phyloP scores from a whole-genome alignment of 176 grass and related monocot species.

The Musa itinerans region DNA sequence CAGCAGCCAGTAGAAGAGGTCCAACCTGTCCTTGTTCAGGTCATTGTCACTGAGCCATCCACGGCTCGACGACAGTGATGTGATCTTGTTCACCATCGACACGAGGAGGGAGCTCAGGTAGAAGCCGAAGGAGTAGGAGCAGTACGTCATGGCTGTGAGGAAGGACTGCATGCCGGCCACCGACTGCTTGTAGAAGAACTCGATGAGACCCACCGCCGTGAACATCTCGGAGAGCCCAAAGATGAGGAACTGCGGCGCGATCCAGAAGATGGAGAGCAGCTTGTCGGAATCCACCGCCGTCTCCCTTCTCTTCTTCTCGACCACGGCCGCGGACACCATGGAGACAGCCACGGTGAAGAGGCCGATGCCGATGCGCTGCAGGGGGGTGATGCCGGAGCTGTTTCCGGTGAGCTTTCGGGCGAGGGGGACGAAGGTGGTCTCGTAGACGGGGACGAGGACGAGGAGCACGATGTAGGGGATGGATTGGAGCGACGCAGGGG shows the following conservation, averaged over 20 bases:
- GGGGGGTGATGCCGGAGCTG: conserved; percentile 1
- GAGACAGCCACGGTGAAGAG: conserved; percentile 6
- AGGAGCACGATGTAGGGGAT: conserved; percentile 10
- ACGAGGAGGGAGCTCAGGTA: conserved; percentile 12
- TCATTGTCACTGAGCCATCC: conserved; percentile 14
- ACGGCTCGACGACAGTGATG: background rate
- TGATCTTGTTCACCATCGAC: conserved; percentile 12
- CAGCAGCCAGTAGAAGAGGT: conserved; percentile 16
- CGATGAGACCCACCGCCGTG: conserved; percentile 5
- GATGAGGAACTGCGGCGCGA: conserved; percentile 12
- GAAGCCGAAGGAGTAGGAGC: conserved; percentile 18
- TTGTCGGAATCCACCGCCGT: background rate
- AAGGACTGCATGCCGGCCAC: conserved; percentile 3
- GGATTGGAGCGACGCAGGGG: conserved; percentile 9
- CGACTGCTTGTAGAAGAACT: conserved; percentile 20
- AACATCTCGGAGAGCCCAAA: conserved; percentile 19
- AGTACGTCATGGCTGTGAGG: conserved; percentile 11
- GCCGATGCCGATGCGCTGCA: conserved; percentile 4
- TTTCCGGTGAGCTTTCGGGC: background rate
- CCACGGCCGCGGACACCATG: background rate
- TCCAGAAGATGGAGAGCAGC: conserved; percentile 10
- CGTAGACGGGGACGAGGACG: conserved; percentile 4
- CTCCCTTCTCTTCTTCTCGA: conserved; percentile 9
- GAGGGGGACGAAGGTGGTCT: conserved; percentile 1
- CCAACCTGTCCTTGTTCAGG: conserved; percentile 8